These are phyloP conservation scores for Kwoniella botswanensis DNA, from an alignment of 768 basidiomycete species.

Conservation along the genomic window DNA sequence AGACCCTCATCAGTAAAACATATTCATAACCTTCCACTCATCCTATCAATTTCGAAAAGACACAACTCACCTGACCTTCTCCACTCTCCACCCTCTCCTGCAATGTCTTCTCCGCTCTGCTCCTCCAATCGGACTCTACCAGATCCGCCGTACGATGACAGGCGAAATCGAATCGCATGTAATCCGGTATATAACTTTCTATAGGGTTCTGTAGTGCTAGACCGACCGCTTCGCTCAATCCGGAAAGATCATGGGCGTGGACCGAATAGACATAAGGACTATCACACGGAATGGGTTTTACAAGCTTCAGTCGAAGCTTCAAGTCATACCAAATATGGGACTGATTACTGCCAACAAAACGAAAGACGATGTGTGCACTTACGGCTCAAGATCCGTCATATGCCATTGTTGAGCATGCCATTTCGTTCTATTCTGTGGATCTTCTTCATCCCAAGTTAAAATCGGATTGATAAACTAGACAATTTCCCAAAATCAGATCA, in stretches of 20 bases:
- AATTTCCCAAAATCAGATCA: background rate
- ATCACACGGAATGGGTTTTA: background rate
- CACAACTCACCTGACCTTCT: conserved; percentile 29
- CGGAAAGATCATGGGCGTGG: conserved; percentile 39
- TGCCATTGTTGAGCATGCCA: conserved; percentile 52
- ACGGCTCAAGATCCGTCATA: conserved; percentile 54
- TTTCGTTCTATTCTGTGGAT: conserved; percentile 40
- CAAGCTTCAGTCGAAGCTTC: background rate
- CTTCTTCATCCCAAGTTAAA: conserved; percentile 42
- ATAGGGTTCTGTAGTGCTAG: conserved; percentile 39
- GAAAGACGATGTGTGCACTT: conserved; percentile 18
- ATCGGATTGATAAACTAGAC: conserved; percentile 52
- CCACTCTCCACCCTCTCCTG: conserved; percentile 30
- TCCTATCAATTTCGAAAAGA: background rate
- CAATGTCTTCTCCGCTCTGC: conserved; percentile 27
- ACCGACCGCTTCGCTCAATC: conserved; percentile 29
- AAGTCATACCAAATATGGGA: no score
- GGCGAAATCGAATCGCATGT: conserved; percentile 45
- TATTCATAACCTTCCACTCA: background rate
- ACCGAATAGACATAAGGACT: conserved; percentile 53
- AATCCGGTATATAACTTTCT: conserved; percentile 42
- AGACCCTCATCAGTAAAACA: background rate
- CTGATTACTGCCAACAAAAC: no score
- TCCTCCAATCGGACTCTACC: conserved; percentile 45
- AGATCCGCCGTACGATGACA: conserved; percentile 31